These are phyloP conservation scores for Boletellus emodensis DNA, from an alignment of 768 basidiomycete genomes.

Conservation along the genomic window DNA sequence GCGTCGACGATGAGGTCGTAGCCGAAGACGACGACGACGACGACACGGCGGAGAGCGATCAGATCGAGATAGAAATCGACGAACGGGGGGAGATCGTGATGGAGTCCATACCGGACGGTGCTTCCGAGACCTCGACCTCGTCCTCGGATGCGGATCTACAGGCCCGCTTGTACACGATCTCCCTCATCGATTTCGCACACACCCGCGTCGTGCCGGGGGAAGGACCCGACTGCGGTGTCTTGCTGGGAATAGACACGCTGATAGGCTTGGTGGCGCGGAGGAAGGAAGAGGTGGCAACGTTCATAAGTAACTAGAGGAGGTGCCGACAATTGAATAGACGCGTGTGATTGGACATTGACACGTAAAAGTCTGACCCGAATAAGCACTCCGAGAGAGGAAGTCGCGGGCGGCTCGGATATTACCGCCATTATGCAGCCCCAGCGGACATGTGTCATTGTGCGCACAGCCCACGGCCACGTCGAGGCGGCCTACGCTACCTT, in stretches of 20 bases:
- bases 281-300: conserved; percentile 38
- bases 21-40: conserved; percentile 36
- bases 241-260: conserved; percentile 69
- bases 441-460: too few species aligned
- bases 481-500: too few species aligned
- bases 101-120: conserved; percentile 16
- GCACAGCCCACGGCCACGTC: too few species aligned
- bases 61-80: conserved; percentile 35
- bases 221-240: conserved; percentile 77
- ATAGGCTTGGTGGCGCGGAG: conserved; percentile 57
- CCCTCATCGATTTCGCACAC: conserved; percentile 95
- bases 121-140: conserved; percentile 33
- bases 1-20: conserved; percentile 20
- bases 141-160: conserved; percentile 25
- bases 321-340: not conserved
- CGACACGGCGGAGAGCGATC: conserved; percentile 38
- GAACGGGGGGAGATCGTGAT: conserved; percentile 22
- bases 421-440: too few species aligned
- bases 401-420: too few species aligned
- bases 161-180: conserved; percentile 48
- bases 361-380: too few species aligned
- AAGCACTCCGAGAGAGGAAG: too few species aligned
- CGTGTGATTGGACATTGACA: too few species aligned
- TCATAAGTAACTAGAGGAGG: not conserved
- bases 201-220: conserved; percentile 60